Evolutionary conservation across 768 basidiomycete species (phyloP), one percentile per base, ranked within the genome.

Genomic region (Kwoniella sp.): DNA sequence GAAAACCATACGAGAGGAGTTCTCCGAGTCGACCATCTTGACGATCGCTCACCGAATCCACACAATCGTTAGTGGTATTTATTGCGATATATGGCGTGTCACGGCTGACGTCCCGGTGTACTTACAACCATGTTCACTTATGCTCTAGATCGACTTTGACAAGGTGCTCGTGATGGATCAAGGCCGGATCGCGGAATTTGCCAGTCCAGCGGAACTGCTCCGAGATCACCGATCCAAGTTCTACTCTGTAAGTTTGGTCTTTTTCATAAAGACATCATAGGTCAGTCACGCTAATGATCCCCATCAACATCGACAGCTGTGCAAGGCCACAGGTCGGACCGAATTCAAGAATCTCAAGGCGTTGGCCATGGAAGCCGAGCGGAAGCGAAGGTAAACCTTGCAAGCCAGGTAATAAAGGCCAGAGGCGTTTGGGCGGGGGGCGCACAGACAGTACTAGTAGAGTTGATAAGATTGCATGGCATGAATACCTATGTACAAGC

Each of bases 31-130:
- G 75, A 92, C 90, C 0, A 90, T 91, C 60, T 80, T 91, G 30
- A 91, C 90, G 9, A 90, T 92, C 59, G 90, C 90, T 13, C 90
- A 92, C 80, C 85, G 89, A 15, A 81, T 90, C 22, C 86, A 86
- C 74, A 90, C 89, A 0, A 86, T 90, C 59, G 86, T 91, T 65
- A 80, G 73, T 81, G 71, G 30, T n/a, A 9, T 17, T 36, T 12
- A 27, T 24, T 8, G 21, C 50, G 37, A 29, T 19, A 55, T 19
- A n/a, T 33, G 46, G n/a, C 5, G 8, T 17, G 26, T 52, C 9
- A 36, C 12, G 30, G 37, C 46, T 44, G 51, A 64, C 44, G 21
- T 5, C 36, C 62, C 63, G 51, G 59, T 44, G 2, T n/a, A 27
- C 55, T 30, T 37, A n/a, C n/a, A n/a, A n/a, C n/a, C n/a, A n/a